Evolutionary conservation across 495 filamentous ascomycete genomes (phyloP).

Genomic region (Aspergillus leporis): DNA sequence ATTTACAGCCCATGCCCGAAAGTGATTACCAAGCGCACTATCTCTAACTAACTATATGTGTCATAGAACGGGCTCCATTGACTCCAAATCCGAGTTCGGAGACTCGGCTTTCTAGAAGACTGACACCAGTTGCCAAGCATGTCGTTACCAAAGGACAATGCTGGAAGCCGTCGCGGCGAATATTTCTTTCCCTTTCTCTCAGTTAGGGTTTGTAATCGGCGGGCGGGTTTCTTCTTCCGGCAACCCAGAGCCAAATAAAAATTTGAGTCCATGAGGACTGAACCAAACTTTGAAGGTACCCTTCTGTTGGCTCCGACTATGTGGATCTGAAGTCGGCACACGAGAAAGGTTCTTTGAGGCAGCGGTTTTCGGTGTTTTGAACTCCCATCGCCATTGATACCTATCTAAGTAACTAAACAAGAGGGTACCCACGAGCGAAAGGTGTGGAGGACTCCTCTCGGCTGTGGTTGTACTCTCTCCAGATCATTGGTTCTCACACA

Average conservation of each 20-base stretch:
- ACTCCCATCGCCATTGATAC: no score
- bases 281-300: slow-evolving; percentile 6
- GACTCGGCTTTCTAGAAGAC: neutral
- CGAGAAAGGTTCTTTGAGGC: neutral
- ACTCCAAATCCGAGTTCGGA: neutral
- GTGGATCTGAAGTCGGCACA: slow-evolving; percentile 30
- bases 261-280: slow-evolving; percentile 4
- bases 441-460: no score
- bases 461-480: no score
- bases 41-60: neutral
- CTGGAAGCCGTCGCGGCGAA: neutral
- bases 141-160: neutral
- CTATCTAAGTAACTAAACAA: no score
- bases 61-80: neutral
- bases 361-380: no score
- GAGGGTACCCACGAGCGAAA: no score
- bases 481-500: neutral
- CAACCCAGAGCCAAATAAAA: neutral
- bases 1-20: neutral
- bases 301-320: slow-evolving; percentile 16
- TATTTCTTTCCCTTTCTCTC: neutral
- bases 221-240: neutral
- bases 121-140: slow-evolving; percentile 5
- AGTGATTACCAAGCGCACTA: neutral
- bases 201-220: neutral